Evolutionary conservation across 2,329 filamentous ascomycete species (phyloP), one percentile per base, ranked within the genome.

Genomic region (Xylariaceae sp.): DNA sequence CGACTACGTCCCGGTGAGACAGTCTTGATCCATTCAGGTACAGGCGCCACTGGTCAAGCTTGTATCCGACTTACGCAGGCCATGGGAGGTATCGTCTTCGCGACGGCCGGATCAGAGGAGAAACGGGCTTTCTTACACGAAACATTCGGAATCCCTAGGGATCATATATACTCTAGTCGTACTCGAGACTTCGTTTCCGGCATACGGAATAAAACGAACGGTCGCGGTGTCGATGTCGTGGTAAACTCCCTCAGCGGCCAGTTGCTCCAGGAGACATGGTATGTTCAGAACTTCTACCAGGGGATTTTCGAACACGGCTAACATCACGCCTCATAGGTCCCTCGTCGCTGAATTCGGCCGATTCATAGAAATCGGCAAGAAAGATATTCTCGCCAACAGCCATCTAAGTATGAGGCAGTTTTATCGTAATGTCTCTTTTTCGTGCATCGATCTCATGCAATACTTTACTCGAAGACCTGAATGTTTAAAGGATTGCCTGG

Each of bases 71-170:
- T 62, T 29, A 52, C 56, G 9, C 47, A 53, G 46, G 44, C 51
- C 3, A 12, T 51, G 0, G 63, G 60, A 27, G 58, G 62, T 6
- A 53, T 7, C 4, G 35, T 57, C n/a, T 57, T 57, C 44, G 55
- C 32, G 27, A 73, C 71, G 1, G 67, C 65, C 9, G 58, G 62
- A 9, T 64, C 60, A 1, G 44, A 57, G 6, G 55, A 59, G 29
- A 71, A 73, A 53, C 57, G 62, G 12, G 56, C 67, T 1, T 60
- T 65, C 5, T 49, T 73, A 19, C 59, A 59, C 9, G 46, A 56
- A 1, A 51, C 35, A 0, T 68, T 65, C 46, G 58, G 58, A 9
- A 61, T 71, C 9, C 59, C 68, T 0, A 34, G 40, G 37, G 50
- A 56, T 3, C 65, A 61, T 27, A 64, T 70, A 39, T 63, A 67